Base-by-base conservation (phyloP, 495 filamentous ascomycete genomes). In the Xylaria bambusicola region DNA sequence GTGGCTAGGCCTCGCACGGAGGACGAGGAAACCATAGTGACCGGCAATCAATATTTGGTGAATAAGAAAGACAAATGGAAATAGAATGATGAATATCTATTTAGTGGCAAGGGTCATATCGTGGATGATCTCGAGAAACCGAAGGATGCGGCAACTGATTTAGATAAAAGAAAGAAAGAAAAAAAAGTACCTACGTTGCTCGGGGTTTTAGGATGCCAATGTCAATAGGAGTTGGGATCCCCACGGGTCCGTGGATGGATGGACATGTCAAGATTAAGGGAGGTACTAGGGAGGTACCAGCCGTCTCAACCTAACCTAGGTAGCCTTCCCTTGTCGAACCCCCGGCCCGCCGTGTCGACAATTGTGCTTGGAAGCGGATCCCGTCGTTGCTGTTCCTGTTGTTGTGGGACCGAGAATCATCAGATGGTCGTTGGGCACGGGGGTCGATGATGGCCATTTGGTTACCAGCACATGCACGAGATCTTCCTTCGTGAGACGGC, bases 1-100 rank as follows among this genome's bases (percentile, higher is more conserved):
- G 73, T 67, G 52, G 72, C 73, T 15, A 78, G 60, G 45, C 71
- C 67, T 38, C 73, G 68, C 65, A 67, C 58, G 52, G 58, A 61
- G 6, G 66, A 69, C 51, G 49, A 75, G 27, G 68, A 66, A 61
- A 71, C 68, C 68, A 71, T 71, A 15, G 15, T 38, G 58, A 46
- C n/a, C 60, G 64, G 10, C 10, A 33, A 33, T 33, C 5, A 33
- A 33, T n/a, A n/a, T n/a, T n/a, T 41, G 21, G 45, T 42, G 18
- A 27, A 23, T 29, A 42, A 49, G 2, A 47, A 0, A 46, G 18
- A 42, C 38, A 46, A 48, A 52, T 18, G 29, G 10, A 10, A 33
- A 33, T 29, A 48, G 35, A 52, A 53, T 26, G 51, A 51, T 58
- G 47, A 12, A 27, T 40, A 36, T 29, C 21, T 20, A 20, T 51